A percentile compares a stretch with the other conserved stretches of the same genome.
Evolutionary conservation across 1,284 basidiomycete genomes (phyloP).

Genomic region (Rhizoctonia solani): DNA sequence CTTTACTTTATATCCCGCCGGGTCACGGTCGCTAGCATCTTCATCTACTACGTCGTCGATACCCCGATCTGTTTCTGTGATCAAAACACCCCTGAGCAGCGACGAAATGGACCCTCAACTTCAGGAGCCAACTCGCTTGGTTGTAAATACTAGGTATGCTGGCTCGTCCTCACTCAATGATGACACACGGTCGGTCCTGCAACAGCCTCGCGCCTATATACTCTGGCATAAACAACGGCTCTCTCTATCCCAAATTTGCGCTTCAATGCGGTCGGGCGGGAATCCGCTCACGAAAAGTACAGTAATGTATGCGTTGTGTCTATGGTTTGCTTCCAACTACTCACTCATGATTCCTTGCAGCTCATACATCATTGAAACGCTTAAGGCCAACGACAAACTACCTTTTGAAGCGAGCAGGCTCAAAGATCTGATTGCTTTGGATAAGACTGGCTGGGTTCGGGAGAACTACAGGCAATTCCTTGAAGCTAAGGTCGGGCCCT

Average conservation of each 20-base stretch:
- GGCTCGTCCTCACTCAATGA: not conserved
- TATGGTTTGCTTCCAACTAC: too few relatives aligned
- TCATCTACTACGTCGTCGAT: not conserved
- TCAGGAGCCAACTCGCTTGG: not conserved
- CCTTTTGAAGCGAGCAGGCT: not conserved
- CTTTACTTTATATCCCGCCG: not conserved
- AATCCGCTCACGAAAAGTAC: not conserved
- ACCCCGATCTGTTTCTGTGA: not conserved
- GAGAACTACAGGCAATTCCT: constrained; percentile 9
- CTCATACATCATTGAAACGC: not conserved
- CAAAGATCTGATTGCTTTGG: not conserved
- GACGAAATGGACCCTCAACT: not conserved
- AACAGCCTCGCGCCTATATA: constrained; percentile 17
- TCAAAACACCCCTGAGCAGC: not conserved
- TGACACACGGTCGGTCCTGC: not conserved
- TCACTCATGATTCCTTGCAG: not conserved
- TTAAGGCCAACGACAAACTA: not conserved
- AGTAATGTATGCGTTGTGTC: constrained; percentile 5
- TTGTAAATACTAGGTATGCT: not conserved
- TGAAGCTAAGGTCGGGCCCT: not conserved
- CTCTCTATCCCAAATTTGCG: constrained; percentile 15
- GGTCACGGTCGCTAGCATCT: not conserved
- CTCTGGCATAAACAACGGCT: constrained; percentile 24
- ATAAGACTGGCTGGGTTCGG: not conserved
- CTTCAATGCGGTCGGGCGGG: not conserved